A percentile compares a stretch with the other conserved stretches of the same genome.
phyloP scores from a whole-genome alignment of 2,329 filamentous ascomycete genomes.

The Penicillium sp. region DNA sequence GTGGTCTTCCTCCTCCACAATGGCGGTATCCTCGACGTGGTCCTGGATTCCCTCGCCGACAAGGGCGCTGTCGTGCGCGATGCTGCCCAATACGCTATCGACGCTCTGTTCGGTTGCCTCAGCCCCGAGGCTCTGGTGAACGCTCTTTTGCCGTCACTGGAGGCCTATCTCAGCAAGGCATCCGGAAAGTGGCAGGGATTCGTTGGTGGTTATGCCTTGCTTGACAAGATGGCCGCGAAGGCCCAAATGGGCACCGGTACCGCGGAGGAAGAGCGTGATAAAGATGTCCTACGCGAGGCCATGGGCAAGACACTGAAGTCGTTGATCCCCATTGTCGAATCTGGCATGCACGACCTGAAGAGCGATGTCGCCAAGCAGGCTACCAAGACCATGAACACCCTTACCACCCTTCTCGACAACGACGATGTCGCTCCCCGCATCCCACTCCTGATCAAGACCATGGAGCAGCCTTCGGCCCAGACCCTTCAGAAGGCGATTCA shows the following conservation, averaged over 20 bases:
- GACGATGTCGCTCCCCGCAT: slow-evolving; percentile 93
- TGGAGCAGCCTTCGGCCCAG: slow-evolving; percentile 87
- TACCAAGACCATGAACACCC: slow-evolving; percentile 82
- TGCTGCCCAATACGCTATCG: slow-evolving; percentile 87
- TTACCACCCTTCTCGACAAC: slow-evolving; percentile 87
- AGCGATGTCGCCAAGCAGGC: slow-evolving; percentile 76
- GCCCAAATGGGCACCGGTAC: slow-evolving; percentile 78
- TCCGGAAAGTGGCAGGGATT: slow-evolving; percentile 97
- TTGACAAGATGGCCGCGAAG: slow-evolving; percentile 93
- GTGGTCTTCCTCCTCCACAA: slow-evolving; percentile 77
- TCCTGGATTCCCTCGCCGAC: slow-evolving; percentile 80
- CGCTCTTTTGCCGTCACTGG: slow-evolving; percentile 72
- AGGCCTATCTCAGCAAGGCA: slow-evolving; percentile 70
- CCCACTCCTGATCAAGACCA: slow-evolving; percentile 84
- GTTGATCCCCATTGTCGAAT: slow-evolving; percentile 85
- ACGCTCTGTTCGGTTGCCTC: slow-evolving; percentile 76
- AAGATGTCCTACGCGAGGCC: slow-evolving; percentile 81
- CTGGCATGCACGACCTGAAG: slow-evolving; percentile 96
- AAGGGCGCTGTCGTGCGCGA: slow-evolving; percentile 86
- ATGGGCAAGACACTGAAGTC: slow-evolving; percentile 76
- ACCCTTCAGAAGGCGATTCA: slow-evolving; percentile 94
- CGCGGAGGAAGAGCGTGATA: slow-evolving; percentile 77
- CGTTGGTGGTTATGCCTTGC: slow-evolving; percentile 74
- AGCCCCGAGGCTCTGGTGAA: slow-evolving; percentile 76
- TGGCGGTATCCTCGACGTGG: slow-evolving; percentile 63